phyloP scores from a whole-genome alignment of 352 stramenopile species.

The Globisporangium echinulatum region DNA sequence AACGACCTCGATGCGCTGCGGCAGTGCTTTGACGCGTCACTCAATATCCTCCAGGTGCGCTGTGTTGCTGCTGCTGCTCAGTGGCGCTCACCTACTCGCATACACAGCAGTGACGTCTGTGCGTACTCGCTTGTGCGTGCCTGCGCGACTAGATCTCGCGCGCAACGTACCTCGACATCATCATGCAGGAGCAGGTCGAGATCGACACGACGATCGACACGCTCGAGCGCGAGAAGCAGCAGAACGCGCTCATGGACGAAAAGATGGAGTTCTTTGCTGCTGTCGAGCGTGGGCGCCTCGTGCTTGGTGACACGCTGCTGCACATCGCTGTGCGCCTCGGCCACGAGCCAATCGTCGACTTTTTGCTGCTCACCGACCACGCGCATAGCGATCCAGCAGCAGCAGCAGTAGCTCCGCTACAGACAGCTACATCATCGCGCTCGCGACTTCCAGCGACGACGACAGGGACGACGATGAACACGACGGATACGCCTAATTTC shows the following conservation, averaged over 20 bases:
- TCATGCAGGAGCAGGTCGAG: slow-evolving; percentile 46
- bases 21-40: slow-evolving; percentile 28
- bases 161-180: slow-evolving; percentile 72
- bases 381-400: background rate
- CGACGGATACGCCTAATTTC: slow-evolving; percentile 56
- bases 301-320: slow-evolving; percentile 64
- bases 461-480: slow-evolving; percentile 15
- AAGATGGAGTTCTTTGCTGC: slow-evolving; percentile 76
- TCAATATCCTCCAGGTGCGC: slow-evolving; percentile 46
- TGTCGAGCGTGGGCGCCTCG: slow-evolving; percentile 44
- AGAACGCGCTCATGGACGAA: slow-evolving; percentile 51
- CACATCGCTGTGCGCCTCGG: slow-evolving; percentile 58
- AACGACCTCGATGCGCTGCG: slow-evolving; percentile 38
- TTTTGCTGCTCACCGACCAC: slow-evolving; percentile 55
- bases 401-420: background rate
- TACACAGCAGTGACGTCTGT: too few species aligned
- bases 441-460: background rate
- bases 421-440: background rate
- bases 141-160: slow-evolving; percentile 39
- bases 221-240: slow-evolving; percentile 36
- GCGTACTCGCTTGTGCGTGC: background rate
- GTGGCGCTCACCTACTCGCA: too few species aligned
- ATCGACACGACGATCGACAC: slow-evolving; percentile 60
- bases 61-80: too few species aligned
- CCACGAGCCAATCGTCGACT: slow-evolving; percentile 49